Evolutionary conservation across 2,329 filamentous ascomycete genomes (phyloP).

Genomic region (Fusarium citri): DNA sequence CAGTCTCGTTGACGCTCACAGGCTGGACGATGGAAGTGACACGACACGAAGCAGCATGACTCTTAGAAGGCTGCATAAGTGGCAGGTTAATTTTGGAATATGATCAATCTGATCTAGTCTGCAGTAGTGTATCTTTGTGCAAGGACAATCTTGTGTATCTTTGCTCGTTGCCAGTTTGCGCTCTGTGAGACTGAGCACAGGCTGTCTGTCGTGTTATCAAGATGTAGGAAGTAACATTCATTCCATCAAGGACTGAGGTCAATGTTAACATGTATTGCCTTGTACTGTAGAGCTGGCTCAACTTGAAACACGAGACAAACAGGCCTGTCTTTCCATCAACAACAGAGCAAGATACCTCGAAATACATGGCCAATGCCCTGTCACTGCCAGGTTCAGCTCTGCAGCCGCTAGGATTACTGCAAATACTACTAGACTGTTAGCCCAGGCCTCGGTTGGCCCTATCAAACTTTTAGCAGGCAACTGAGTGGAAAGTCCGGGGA

Average conservation of each 20-base stretch:
- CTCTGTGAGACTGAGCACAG: not conserved
- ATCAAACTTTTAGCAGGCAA: slow-evolving; percentile 28
- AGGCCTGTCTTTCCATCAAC: not conserved
- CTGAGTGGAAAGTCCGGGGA: slow-evolving; percentile 31
- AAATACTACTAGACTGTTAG: not conserved
- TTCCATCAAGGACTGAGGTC: slow-evolving; percentile 7
- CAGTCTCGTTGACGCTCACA: not conserved
- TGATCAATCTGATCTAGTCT: slow-evolving; percentile 6
- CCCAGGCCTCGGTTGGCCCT: slow-evolving; percentile 35
- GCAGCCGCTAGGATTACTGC: slow-evolving; percentile 11
- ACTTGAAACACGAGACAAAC: slow-evolving; percentile 22
- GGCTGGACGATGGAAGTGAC: not conserved
- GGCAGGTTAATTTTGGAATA: slow-evolving; percentile 34
- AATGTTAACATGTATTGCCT: slow-evolving; percentile 3
- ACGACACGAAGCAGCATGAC: not conserved
- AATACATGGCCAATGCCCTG: slow-evolving; percentile 14
- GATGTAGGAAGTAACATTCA: slow-evolving; percentile 7
- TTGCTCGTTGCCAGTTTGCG: not conserved
- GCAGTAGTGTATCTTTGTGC: slow-evolving; percentile 7
- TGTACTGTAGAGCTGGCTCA: slow-evolving; percentile 13
- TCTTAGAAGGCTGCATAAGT: slow-evolving; percentile 21
- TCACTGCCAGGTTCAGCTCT: slow-evolving; percentile 30
- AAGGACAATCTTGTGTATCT: not conserved
- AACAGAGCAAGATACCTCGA: slow-evolving; percentile 16
- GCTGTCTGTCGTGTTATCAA: not conserved